Evolutionary conservation across 1,139 yeast genomes (phyloP), one percentile per base, ranked within the genome.

Genomic region (Geotrichum bryndzae): DNA sequence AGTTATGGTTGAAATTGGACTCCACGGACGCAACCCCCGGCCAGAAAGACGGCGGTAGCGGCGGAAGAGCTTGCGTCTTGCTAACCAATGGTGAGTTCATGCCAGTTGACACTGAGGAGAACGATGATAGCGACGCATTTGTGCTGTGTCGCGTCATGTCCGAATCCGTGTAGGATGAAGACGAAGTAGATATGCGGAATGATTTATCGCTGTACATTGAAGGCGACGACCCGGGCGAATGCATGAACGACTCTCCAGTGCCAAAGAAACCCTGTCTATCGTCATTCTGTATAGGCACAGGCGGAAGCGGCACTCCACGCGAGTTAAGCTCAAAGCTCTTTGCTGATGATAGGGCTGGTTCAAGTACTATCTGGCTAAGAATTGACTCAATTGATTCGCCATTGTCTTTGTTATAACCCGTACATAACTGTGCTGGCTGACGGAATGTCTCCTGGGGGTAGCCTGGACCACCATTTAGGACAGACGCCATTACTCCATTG

Each of bases 81-180:
- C 22, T 23, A 13, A 41, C 4, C 8, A 13, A 10, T 7, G 48
- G 48, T n/a, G 48, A 41, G 48, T 4, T 7, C 48, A 7, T 41
- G 15, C 25, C 48, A 13, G 50, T 35, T 2, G 56, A 53, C 25
- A 22, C 29, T 33, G 56, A 53, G 5, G 48, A 53, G 11, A 53
- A 18, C n/a, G 56, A 53, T 11, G 46, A 35, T 10, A 22, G 18
- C 1, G 56, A 53, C 15, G 56, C 38, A 33, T 33, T 53, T 1
- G 56, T 53, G 46, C 35, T 53, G 15, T 53, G 56, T 18, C 56
- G 46, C 6, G 56, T 33, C 48, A 53, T 53, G 22, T 41, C 48
- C 8, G 48, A n/a, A 13, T 8, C 10, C 10, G 23, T 8, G 48
- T 15, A 41, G 3, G 48, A 41, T n/a, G 48, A 41, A 7, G 22